phyloP scores from a whole-genome alignment of 2,329 filamentous ascomycete species.

The Colletotrichum navitas region DNA sequence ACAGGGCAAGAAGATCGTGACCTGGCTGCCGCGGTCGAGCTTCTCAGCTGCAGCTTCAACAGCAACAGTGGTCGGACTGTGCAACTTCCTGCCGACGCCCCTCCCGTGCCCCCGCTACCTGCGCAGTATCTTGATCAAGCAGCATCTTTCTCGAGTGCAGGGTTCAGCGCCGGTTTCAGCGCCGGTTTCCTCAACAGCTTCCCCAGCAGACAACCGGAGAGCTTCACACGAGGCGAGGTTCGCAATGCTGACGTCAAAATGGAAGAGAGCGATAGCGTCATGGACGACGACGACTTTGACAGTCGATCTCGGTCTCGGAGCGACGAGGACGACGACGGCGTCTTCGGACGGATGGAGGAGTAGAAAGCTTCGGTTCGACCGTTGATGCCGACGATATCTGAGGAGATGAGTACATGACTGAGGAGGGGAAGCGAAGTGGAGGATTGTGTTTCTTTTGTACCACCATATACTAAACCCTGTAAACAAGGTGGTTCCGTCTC shows the following conservation, averaged over 20 bases:
- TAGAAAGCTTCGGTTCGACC: conserved; percentile 53
- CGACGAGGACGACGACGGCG: conserved; percentile 93
- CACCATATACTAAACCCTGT: conserved; percentile 56
- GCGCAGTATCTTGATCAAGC: conserved; percentile 79
- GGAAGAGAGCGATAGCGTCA: conserved; percentile 73
- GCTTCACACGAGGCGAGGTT: conserved; percentile 71
- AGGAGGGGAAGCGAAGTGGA: conserved; percentile 46
- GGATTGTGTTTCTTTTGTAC: conserved; percentile 63
- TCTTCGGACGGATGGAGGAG: conserved; percentile 97
- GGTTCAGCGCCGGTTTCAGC: conserved; percentile 72
- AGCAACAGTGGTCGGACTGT: conserved; percentile 76
- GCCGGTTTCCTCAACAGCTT: conserved; percentile 74
- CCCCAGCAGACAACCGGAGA: conserved; percentile 71
- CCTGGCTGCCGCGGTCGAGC: conserved; percentile 88
- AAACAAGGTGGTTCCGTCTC: conserved; percentile 70
- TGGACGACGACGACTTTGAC: conserved; percentile 77
- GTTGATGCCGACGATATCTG: conserved; percentile 41
- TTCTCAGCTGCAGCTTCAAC: conserved; percentile 91
- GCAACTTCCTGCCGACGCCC: conserved; percentile 77
- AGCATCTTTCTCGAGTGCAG: conserved; percentile 67
- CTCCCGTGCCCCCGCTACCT: conserved; percentile 89
- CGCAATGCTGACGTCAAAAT: conserved; percentile 74
- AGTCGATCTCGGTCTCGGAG: conserved; percentile 72
- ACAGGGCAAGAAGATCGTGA: conserved; percentile 88
- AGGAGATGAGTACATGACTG: conserved; percentile 43